phyloP scores from a whole-genome alignment of 345 rosid genomes.

The Euclidium syriacum region DNA sequence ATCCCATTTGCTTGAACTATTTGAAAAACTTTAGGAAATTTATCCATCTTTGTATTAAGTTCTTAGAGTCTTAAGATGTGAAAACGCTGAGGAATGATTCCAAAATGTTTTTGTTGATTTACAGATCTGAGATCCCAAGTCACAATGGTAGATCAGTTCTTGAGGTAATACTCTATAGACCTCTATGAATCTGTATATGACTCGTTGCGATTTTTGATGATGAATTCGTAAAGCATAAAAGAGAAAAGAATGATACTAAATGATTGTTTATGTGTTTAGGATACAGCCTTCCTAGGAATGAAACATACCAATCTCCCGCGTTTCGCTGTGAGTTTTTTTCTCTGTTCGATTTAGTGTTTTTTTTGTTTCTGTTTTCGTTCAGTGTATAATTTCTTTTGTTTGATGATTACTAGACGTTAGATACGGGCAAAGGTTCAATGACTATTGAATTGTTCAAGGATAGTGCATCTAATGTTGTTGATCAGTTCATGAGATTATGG shows the following conservation, averaged over 20 bases:
- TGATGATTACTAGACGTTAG: conserved; percentile 41
- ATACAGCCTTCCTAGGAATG: conserved; percentile 27
- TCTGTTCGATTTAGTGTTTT: background rate
- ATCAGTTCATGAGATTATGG: conserved; percentile 63
- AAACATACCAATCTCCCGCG: conserved; percentile 47
- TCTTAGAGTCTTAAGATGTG: background rate
- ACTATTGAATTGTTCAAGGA: conserved; percentile 66
- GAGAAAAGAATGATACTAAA: no score
- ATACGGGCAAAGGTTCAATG: conserved; percentile 59
- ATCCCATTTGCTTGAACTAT: background rate
- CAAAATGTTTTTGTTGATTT: background rate
- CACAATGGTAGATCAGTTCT: conserved; percentile 35
- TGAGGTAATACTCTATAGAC: conserved; percentile 38
- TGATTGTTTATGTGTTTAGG: conserved; percentile 32
- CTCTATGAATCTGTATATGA: no score
- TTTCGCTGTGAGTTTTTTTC: conserved; percentile 42
- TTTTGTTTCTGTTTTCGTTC: background rate
- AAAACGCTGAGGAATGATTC: background rate
- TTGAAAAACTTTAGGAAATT: background rate
- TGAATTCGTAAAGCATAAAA: no score
- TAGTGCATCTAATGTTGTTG: conserved; percentile 57
- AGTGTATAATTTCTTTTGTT: background rate
- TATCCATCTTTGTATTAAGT: background rate
- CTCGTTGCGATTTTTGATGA: no score
- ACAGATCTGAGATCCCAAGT: conserved; percentile 48